A percentile compares a stretch with the other conserved stretches of the same genome.
Evolutionary conservation across 306 rosid species (phyloP).

Genomic region (Comarum palustre): DNA sequence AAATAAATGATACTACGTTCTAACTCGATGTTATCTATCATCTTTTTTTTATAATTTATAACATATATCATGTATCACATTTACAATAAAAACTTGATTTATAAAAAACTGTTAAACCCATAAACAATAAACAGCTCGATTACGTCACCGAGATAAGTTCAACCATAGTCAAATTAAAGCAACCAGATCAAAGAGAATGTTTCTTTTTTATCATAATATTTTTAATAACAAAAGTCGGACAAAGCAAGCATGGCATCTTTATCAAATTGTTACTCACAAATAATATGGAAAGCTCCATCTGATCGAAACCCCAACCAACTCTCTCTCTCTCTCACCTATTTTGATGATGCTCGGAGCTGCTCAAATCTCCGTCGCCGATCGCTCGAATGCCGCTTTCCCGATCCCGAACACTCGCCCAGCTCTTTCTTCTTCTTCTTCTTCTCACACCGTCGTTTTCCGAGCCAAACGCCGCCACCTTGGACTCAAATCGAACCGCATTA

Average conservation of each 20-base stretch:
- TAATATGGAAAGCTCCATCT: not conserved
- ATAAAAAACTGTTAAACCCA: too few species aligned
- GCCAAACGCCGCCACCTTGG: slow-evolving; percentile 27
- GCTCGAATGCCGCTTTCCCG: slow-evolving; percentile 29
- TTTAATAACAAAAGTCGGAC: too few species aligned
- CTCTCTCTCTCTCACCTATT: not conserved
- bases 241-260: not conserved
- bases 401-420: slow-evolving; percentile 28
- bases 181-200: too few species aligned
- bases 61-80: too few species aligned
- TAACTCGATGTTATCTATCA: too few species aligned
- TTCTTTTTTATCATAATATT: too few species aligned
- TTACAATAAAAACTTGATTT: too few species aligned
- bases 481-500: slow-evolving; percentile 45
- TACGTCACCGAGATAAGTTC: too few species aligned
- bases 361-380: slow-evolving; percentile 41
- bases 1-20: too few species aligned
- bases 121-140: too few species aligned
- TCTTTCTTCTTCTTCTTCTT: slow-evolving; percentile 27
- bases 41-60: too few species aligned
- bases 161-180: too few species aligned
- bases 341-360: slow-evolving; percentile 28
- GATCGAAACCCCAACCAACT: not conserved
- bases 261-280: not conserved
- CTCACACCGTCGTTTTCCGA: slow-evolving; percentile 21